Percentiles rank a stretch among this genome's conserved stretches.
Evolutionary conservation across 192 early-diverging fungal genomes (phyloP).

Genomic region (Radiomyces spectabilis): DNA sequence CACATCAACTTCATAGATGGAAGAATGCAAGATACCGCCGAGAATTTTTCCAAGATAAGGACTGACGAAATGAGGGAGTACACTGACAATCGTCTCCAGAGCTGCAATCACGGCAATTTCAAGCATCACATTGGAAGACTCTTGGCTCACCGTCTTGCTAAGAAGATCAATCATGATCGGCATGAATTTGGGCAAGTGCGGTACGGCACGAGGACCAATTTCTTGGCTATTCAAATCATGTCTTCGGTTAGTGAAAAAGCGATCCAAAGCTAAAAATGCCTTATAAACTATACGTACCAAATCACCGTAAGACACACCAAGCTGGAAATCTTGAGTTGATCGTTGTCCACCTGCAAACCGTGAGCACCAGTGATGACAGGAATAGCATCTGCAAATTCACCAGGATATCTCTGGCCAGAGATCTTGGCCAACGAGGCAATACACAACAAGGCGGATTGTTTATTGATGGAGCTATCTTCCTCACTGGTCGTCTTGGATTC

Average conservation of each 20-base stretch:
- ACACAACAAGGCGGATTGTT: constrained; percentile 75
- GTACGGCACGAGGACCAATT: constrained; percentile 71
- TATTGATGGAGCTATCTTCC: constrained; percentile 45
- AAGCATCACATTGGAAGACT: constrained; percentile 37
- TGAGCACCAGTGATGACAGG: constrained; percentile 36
- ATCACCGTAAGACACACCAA: constrained; percentile 54
- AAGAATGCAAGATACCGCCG: constrained; percentile 43
- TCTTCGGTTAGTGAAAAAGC: not conserved
- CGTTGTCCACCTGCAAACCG: constrained; percentile 29
- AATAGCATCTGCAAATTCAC: constrained; percentile 54
- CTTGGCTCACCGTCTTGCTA: constrained; percentile 30
- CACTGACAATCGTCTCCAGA: constrained; percentile 50
- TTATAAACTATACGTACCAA: constrained; percentile 14
- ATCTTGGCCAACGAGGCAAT: constrained; percentile 62
- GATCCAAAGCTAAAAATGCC: not conserved
- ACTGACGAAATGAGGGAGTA: constrained; percentile 70
- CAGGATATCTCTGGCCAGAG: constrained; percentile 55
- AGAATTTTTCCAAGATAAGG: constrained; percentile 60
- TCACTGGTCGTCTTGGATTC: constrained; percentile 31
- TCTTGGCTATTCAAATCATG: constrained; percentile 33
- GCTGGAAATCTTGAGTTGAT: constrained; percentile 41
- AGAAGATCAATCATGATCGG: constrained; percentile 61
- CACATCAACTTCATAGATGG: constrained; percentile 29
- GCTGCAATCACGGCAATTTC: constrained; percentile 47
- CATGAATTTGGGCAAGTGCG: constrained; percentile 79